Evolutionary conservation across 2,329 filamentous ascomycete species (phyloP).

Genomic region (Ophiognomonia clavigignenti-juglandacearum): DNA sequence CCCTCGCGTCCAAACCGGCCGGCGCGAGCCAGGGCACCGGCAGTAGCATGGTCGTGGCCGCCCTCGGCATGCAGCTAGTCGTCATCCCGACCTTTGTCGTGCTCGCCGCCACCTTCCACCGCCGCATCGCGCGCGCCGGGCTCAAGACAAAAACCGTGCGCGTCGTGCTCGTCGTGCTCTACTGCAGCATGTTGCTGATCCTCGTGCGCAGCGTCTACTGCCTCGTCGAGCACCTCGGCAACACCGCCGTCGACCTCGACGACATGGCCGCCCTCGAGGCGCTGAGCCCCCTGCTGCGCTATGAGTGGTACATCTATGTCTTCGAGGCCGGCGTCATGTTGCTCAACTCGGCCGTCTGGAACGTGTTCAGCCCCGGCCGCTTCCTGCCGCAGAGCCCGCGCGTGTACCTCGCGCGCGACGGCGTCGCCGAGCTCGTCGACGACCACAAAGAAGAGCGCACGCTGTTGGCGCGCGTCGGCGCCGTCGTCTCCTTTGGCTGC

Average conservation of each 20-base stretch:
- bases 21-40: not conserved
- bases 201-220: slow-evolving; percentile 51
- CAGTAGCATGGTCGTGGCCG: slow-evolving; percentile 41
- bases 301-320: slow-evolving; percentile 56
- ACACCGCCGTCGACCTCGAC: slow-evolving; percentile 35
- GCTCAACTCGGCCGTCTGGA: slow-evolving; percentile 44
- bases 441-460: slow-evolving; percentile 43
- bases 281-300: slow-evolving; percentile 42
- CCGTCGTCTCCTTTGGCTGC: not conserved
- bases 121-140: slow-evolving; percentile 32
- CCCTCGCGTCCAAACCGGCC: slow-evolving; percentile 39
- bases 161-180: slow-evolving; percentile 42
- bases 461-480: slow-evolving; percentile 32
- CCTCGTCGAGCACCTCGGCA: slow-evolving; percentile 53
- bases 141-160: slow-evolving; percentile 28
- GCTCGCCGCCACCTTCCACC: slow-evolving; percentile 45
- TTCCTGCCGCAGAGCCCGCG: slow-evolving; percentile 45
- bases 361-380: slow-evolving; percentile 43
- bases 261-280: slow-evolving; percentile 31
- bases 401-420: slow-evolving; percentile 46
- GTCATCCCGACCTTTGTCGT: slow-evolving; percentile 45
- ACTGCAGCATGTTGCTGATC: slow-evolving; percentile 44
- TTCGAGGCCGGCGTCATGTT: slow-evolving; percentile 53
- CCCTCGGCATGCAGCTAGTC: slow-evolving; percentile 48
- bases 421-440: slow-evolving; percentile 42